These are phyloP conservation scores for Colletotrichum abscissum DNA, from an alignment of 2,329 filamentous ascomycete genomes.

Conservation along the genomic window DNA sequence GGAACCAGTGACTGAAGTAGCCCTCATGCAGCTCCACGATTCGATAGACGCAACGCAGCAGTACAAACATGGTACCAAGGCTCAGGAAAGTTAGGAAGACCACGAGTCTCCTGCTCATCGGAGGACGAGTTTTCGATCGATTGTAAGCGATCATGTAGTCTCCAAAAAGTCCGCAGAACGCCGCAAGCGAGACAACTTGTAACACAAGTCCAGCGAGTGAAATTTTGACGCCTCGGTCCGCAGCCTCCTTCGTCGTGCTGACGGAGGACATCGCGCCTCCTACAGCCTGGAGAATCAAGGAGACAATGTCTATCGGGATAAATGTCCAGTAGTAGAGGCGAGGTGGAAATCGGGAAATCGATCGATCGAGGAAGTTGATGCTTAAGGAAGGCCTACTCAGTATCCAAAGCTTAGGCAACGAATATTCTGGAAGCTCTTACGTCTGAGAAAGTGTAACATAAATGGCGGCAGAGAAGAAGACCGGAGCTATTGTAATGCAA, in stretches of 20 bases:
- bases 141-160: conserved; percentile 51
- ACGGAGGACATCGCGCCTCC: conserved; percentile 58
- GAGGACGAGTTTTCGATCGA: conserved; percentile 42
- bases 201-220: conserved; percentile 63
- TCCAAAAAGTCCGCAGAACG: conserved; percentile 55
- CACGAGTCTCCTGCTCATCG: conserved; percentile 49
- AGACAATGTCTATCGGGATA: conserved; percentile 63
- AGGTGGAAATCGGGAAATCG: conserved; percentile 45
- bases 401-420: too few relatives aligned
- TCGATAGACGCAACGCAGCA: conserved; percentile 68
- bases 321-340: conserved; percentile 48
- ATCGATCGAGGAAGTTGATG: conserved; percentile 42
- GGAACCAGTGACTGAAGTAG: conserved; percentile 61
- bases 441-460: conserved; percentile 40
- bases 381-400: conserved; percentile 6
- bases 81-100: conserved; percentile 61
- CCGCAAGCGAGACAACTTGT: conserved; percentile 60
- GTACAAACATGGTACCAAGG: conserved; percentile 64
- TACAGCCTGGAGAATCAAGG: conserved; percentile 61
- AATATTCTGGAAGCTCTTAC: background rate
- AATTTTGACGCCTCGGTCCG: conserved; percentile 56
- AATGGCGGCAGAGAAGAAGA: conserved; percentile 44
- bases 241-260: conserved; percentile 44
- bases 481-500: conserved; percentile 45
- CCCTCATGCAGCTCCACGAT: conserved; percentile 69